phyloP scores from a whole-genome alignment of 2,329 filamentous ascomycete species.

The Zasmidium citrigriseum region DNA sequence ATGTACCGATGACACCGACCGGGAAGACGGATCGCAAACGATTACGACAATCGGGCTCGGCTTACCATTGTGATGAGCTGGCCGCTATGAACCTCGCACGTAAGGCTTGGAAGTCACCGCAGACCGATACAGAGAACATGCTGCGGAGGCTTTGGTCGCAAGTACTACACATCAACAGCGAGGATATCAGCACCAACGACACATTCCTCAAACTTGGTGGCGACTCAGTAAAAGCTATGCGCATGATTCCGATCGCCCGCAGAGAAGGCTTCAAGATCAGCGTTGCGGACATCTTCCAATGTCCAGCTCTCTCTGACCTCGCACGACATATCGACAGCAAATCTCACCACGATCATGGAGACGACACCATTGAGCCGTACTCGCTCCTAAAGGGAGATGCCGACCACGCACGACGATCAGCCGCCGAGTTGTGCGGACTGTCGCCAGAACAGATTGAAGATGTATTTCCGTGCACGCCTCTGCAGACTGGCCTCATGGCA shows the following conservation, averaged over 20 bases:
- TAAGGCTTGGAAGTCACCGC: neutral
- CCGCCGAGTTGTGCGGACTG: neutral
- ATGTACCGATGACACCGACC: neutral
- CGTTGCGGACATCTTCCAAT: constrained; percentile 31
- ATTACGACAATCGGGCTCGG: neutral
- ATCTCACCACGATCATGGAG: neutral
- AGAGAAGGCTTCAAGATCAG: constrained; percentile 38
- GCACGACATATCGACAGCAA: neutral
- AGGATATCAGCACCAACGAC: constrained; percentile 59
- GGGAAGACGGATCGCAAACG: neutral
- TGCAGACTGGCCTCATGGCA: constrained; percentile 45
- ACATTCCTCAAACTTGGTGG: constrained; percentile 73
- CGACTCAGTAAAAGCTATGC: constrained; percentile 69
- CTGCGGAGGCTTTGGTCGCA: constrained; percentile 50
- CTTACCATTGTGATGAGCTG: no score
- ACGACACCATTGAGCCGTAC: neutral
- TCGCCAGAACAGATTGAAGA: constrained; percentile 42
- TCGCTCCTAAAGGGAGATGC: neutral
- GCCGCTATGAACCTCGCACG: no score
- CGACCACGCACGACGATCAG: neutral
- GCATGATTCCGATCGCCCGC: constrained; percentile 42
- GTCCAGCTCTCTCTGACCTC: neutral
- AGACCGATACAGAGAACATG: neutral
- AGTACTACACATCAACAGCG: constrained; percentile 47
- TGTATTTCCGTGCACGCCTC: constrained; percentile 45